Conservation (phyloP, 495 filamentous ascomycete genomes). For the Parathielavia appendiculata region DNA sequence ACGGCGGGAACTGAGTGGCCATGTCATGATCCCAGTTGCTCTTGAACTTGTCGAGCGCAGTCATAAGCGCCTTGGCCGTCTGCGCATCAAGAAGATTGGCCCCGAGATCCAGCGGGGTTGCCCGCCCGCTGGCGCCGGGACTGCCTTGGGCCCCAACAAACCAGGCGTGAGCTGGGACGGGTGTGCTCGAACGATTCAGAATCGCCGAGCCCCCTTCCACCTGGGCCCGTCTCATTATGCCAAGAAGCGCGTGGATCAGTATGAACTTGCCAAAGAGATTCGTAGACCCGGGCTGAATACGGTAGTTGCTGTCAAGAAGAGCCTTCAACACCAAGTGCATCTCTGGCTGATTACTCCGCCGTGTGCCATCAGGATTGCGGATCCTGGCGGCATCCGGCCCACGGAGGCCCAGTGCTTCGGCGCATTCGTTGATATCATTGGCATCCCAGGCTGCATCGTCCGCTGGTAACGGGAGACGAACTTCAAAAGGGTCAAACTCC, state of each 20-base stretch:
- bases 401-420: constrained; percentile 54
- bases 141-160: constrained; percentile 34
- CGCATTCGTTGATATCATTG: constrained; percentile 48
- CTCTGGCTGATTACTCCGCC: constrained; percentile 53
- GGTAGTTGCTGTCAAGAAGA: constrained; percentile 47
- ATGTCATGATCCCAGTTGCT: constrained; percentile 60
- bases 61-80: constrained; percentile 35
- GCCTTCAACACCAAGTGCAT: constrained; percentile 51
- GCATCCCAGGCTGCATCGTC: constrained; percentile 68
- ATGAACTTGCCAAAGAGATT: constrained; percentile 67
- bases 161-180: constrained; percentile 48
- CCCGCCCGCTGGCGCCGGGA: constrained; percentile 41
- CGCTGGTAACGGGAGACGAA: constrained; percentile 55
- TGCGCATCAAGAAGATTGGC: constrained; percentile 28
- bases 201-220: constrained; percentile 30
- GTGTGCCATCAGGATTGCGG: constrained; percentile 53
- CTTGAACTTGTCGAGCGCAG: constrained; percentile 60
- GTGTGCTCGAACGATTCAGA: constrained; percentile 38
- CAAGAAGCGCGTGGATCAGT: constrained; percentile 58
- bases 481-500: constrained; percentile 52
- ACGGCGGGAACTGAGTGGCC: constrained; percentile 54
- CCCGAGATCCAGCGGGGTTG: constrained; percentile 45
- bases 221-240: constrained; percentile 45
- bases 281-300: constrained; percentile 52
- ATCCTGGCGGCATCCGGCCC: constrained; percentile 41